Base-by-base conservation (phyloP, 176 grass and related monocot genomes). In the Alopecurus myosuroides region DNA sequence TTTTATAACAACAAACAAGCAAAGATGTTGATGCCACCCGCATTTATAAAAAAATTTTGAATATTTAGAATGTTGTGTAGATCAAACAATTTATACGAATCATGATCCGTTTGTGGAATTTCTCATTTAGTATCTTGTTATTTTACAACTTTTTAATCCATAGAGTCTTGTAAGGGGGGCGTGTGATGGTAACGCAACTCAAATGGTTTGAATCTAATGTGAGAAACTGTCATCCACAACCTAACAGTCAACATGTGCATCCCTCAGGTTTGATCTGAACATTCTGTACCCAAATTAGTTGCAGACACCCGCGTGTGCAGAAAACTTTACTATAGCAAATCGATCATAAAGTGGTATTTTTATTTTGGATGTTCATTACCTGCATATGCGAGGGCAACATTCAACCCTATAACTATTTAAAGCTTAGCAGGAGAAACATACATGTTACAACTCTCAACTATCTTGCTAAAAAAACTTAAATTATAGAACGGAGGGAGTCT, bases 381-480 rank as follows among this genome's bases (percentile, higher is more conserved):
- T 64, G 26, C 45, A 74, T 74, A 30, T 74, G 29, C 26, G 7
- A 58, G 55, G 56, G 25, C 11, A 60, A 37, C 22, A 42, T 42
- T 70, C 63, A 25, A 22, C 48, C 48, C 14, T 73, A 7, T 14
- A 73, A 73, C 25, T 14, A 49, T 50, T 41, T 50, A 48, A 50
- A 49, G 22, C 45, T 68, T 25, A 3, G 3, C 56, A 71, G 26
- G 45, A 60, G 49, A 9, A 30, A 23, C 52, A 70, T 71, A 86
- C 65, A 90, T 4, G 63, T 86, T 68, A 66, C 55, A 64, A 31
- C 60, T 68, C n/a, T 91, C 46, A n/a, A n/a, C n/a, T n/a, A n/a
- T n/a, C n/a, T n/a, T n/a, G n/a, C n/a, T n/a, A n/a, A n/a, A n/a
- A n/a, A n/a, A n/a, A n/a, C n/a, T n/a, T n/a, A n/a, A n/a, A n/a